Evolutionary conservation across 2,329 filamentous ascomycete species (phyloP).

Genomic region (Trichoderma polysporum): DNA sequence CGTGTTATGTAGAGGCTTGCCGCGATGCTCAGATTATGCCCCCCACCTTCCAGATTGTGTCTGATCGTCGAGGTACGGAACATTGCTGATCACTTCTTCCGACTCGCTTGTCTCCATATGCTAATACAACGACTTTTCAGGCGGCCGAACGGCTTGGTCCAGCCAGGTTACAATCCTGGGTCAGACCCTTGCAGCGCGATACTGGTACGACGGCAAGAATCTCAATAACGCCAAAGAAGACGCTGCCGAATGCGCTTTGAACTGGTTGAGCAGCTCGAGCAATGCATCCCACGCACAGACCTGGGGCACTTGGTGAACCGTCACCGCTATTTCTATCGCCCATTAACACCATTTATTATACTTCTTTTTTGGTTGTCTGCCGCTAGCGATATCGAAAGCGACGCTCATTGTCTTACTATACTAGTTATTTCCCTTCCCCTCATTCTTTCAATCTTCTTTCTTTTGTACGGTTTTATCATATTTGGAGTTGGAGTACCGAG

Average conservation of each 20-base stretch:
- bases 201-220: slow-evolving; percentile 89
- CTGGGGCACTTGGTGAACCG: slow-evolving; percentile 26
- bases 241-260: slow-evolving; percentile 78
- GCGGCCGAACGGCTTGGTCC: slow-evolving; percentile 89
- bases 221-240: slow-evolving; percentile 87
- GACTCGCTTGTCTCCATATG: neutral
- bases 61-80: slow-evolving; percentile 68
- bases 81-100: neutral
- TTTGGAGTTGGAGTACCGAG: slow-evolving; percentile 15
- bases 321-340: neutral
- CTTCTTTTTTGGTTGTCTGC: neutral
- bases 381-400: neutral
- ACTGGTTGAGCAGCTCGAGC: slow-evolving; percentile 47
- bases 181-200: slow-evolving; percentile 67
- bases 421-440: neutral
- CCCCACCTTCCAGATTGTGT: slow-evolving; percentile 69
- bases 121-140: slow-evolving; percentile 46
- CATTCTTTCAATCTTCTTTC: neutral
- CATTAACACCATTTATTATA: neutral
- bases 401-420: neutral
- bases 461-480: slow-evolving; percentile 8
- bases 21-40: slow-evolving; percentile 50
- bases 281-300: slow-evolving; percentile 27
- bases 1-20: slow-evolving; percentile 52
- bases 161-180: slow-evolving; percentile 73